Percentiles rank a stretch among this genome's conserved stretches.
phyloP scores from a whole-genome alignment of 192 early-diverging fungal species.

The Backusella psychrophila region DNA sequence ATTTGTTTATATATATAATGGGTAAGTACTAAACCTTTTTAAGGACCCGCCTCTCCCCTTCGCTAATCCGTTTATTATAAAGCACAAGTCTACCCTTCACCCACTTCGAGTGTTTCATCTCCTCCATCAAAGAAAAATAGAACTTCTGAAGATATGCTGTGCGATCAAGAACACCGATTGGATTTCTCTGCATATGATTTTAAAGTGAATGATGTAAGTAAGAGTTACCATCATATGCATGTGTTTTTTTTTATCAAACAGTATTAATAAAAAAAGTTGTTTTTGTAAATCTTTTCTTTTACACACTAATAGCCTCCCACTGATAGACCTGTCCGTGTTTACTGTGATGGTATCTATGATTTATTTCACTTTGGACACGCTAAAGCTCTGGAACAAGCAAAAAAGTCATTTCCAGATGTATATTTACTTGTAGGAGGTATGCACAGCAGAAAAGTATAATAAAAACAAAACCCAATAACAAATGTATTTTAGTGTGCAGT shows the following conservation, averaged over 20 bases:
- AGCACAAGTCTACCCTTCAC: slow-evolving; percentile 2
- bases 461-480: not conserved
- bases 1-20: not conserved
- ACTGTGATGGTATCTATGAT: slow-evolving; percentile 84
- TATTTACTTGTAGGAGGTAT: slow-evolving; percentile 67
- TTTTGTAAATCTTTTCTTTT: not conserved
- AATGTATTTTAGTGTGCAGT: slow-evolving; percentile 51
- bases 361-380: slow-evolving; percentile 80
- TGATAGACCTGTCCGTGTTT: slow-evolving; percentile 70
- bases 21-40: not conserved
- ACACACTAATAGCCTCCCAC: slow-evolving; percentile 43
- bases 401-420: slow-evolving; percentile 72
- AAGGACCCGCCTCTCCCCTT: not conserved
- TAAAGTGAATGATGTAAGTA: slow-evolving; percentile 8
- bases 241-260: not conserved
- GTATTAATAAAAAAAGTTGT: not conserved
- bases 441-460: not conserved
- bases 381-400: slow-evolving; percentile 75
- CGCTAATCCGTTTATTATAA: not conserved
- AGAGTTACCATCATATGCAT: not conserved
- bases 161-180: not conserved
- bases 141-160: not conserved
- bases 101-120: not conserved
- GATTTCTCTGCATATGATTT: slow-evolving; percentile 16
- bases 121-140: not conserved